A percentile compares a stretch with the other conserved stretches of the same genome.
These are phyloP conservation scores for Xylariaceae sp. DNA, from an alignment of 2,329 filamentous ascomycete genomes.

Conservation along the genomic window DNA sequence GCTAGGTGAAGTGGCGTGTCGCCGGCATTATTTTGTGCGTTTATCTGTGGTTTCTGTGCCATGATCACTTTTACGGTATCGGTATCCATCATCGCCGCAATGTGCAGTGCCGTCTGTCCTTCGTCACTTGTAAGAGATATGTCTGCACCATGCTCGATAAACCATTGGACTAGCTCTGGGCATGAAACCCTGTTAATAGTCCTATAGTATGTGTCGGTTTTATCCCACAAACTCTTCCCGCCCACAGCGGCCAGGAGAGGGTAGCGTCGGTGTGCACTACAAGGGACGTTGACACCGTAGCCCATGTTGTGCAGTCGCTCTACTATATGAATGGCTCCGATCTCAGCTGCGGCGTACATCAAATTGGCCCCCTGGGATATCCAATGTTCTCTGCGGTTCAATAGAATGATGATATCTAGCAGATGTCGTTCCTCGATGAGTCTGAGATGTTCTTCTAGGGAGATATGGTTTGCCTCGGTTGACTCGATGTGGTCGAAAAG, in stretches of 20 bases:
- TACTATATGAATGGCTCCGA: background rate
- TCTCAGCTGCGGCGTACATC: background rate
- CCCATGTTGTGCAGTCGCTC: background rate
- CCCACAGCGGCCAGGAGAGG: background rate
- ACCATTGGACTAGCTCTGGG: background rate
- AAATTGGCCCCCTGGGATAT: background rate
- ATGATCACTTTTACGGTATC: background rate
- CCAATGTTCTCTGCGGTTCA: no score
- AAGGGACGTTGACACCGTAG: background rate
- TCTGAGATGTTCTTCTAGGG: background rate
- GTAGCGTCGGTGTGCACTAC: background rate
- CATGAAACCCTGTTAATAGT: no score
- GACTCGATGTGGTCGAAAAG: background rate
- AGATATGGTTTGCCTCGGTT: background rate
- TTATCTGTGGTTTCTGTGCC: background rate
- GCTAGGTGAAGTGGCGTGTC: background rate
- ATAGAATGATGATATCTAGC: background rate
- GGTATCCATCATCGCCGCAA: background rate
- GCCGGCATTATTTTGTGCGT: background rate
- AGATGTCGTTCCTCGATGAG: background rate
- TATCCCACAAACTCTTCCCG: background rate
- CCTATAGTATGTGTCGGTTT: background rate
- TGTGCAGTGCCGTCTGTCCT: background rate
- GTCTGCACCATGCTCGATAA: background rate
- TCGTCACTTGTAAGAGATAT: background rate